Base-by-base conservation (phyloP, 208 protist genomes). In the Herpetomonas muscarum region DNA sequence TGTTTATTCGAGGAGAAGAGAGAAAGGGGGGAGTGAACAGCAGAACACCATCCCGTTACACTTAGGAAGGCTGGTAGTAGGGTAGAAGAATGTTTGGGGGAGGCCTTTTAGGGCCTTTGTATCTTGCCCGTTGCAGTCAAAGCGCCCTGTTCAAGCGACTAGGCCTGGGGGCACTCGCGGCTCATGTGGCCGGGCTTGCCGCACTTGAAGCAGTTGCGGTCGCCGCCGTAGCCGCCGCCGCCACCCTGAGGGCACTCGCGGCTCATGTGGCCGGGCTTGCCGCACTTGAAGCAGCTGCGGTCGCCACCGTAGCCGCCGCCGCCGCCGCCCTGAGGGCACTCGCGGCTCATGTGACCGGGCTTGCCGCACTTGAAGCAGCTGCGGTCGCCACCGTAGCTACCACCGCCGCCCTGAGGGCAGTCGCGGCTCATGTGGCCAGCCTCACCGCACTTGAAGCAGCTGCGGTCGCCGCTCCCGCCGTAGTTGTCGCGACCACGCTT, bases 381-480 rank as follows among this genome's bases (percentile, higher is more conserved):
- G 39, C 67, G 42, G 29, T 45, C 52, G 54, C 37, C 49, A 25
- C 66, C 55, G 13, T 48, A 5, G 19, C 55, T 41, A 19, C 45
- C 55, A 17, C 59, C 55, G 50, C 54, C 55, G 48, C 1, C 29
- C 21, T 30, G 39, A 25, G 85, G 76, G 76, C 90, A 96, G 26
- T 86, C 82, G 31, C 89, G 76, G 67, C 73, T 82, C n/a, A 94
- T 70, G 76, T 96, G 90, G 55, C 90, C 90, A 10, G 67, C 15
- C 63, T 92, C 42, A 37, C 83, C 74, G 61, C 88, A 95, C 69
- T 84, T 94, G 71, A 91, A 95, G 70, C 89, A 96, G 34, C 73
- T 61, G 48, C 61, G 60, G 58, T 80, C 74, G 32, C 52, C 56
- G 48, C 55, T 57, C 50, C 67, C 69, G 34, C 64, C 70, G 22